These are phyloP conservation scores for Cucurbita ficifolia DNA, from an alignment of 306 rosid species.

Conservation along the genomic window DNA sequence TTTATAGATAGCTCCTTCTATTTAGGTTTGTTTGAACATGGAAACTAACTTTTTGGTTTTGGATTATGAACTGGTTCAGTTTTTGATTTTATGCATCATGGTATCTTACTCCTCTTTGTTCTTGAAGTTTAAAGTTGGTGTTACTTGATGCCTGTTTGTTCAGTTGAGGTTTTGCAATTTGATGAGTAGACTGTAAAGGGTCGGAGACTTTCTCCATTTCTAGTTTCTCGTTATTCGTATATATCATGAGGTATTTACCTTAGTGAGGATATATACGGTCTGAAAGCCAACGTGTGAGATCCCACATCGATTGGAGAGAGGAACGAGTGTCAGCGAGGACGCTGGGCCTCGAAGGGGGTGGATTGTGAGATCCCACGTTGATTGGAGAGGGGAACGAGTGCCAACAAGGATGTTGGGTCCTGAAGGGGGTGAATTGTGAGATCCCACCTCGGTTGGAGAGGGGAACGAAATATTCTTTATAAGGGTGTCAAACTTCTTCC, in stretches of 20 bases:
- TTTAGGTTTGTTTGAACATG: background rate
- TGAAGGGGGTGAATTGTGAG: no score
- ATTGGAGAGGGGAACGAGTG: no score
- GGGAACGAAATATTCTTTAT: no score
- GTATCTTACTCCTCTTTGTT: background rate
- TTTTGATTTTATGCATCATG: background rate
- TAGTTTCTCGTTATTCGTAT: background rate
- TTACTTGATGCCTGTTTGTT: background rate
- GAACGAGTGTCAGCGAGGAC: no score
- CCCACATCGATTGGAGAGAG: no score
- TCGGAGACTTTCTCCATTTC: background rate
- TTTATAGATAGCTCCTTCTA: background rate
- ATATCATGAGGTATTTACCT: background rate
- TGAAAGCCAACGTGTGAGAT: background rate
- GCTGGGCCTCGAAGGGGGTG: no score
- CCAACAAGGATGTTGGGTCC: no score
- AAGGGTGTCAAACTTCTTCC: no score
- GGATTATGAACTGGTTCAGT: background rate
- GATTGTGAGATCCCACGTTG: no score
- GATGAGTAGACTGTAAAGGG: background rate
- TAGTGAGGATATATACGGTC: background rate
- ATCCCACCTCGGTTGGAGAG: no score
- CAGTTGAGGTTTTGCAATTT: background rate
- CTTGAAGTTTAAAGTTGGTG: background rate
- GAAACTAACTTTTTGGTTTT: background rate